Conservation (phyloP, 2,329 filamentous ascomycete species). For the Zasmidium angulare region DNA sequence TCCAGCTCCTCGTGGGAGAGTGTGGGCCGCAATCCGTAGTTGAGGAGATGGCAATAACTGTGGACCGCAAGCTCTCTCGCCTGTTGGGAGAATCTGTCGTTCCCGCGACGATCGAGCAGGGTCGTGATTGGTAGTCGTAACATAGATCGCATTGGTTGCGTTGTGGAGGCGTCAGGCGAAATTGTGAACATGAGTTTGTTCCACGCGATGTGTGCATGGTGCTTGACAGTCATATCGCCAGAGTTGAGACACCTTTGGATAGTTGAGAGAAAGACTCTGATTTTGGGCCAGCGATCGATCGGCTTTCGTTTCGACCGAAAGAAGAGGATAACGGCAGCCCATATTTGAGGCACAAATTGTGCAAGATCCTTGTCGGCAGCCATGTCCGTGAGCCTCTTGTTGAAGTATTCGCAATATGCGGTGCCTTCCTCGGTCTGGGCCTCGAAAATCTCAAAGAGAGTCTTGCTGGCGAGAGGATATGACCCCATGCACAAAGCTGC, state of each 20-base stretch:
- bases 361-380: conserved; percentile 59
- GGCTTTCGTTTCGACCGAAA: conserved; percentile 62
- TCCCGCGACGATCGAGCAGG: conserved; percentile 66
- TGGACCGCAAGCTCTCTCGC: conserved; percentile 62
- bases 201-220: conserved; percentile 82
- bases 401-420: conserved; percentile 69
- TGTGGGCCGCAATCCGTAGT: conserved; percentile 76
- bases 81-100: conserved; percentile 48
- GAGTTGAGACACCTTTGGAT: conserved; percentile 84
- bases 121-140: conserved; percentile 67
- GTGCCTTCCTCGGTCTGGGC: conserved; percentile 52
- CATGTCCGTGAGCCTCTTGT: conserved; percentile 67
- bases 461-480: conserved; percentile 66
- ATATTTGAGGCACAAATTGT: conserved; percentile 77
- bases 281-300: conserved; percentile 64
- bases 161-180: conserved; percentile 60
- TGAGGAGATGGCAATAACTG: conserved; percentile 76
- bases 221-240: conserved; percentile 66
- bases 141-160: conserved; percentile 58
- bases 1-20: conserved; percentile 67
- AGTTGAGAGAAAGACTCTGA: conserved; percentile 74
- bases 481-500: conserved; percentile 68
- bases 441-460: conserved; percentile 58
- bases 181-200: conserved; percentile 77
- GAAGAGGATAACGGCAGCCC: conserved; percentile 79